Base-by-base conservation (phyloP, 169 alveolate genomes). In the Plasmodium fragile region DNA sequence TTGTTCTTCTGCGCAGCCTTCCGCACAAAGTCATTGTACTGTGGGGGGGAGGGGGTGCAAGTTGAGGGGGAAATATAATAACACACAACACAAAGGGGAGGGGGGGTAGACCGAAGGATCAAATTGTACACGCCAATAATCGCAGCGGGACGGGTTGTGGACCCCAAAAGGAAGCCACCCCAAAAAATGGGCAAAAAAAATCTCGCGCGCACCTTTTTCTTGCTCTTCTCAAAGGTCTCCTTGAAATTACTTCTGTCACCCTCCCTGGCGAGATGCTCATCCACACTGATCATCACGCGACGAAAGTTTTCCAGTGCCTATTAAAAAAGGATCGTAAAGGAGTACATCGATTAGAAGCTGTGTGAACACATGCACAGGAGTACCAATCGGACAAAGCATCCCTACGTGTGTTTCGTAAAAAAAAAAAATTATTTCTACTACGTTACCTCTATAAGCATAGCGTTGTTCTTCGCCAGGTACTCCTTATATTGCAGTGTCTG, bases 261-360 rank as follows among this genome's bases (percentile, higher is more conserved):
- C 43, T 85, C 32, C 43, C 79, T 77, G 41, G 78, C 32, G 41
- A 85, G 32, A 52, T 73, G 59, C 30, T 85, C 45, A 52, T 85
- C 93, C 25, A 75, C 84, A 39, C 36, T 75, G 3, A 30, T 34
- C 34, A 85, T 73, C 79, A 73, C 65, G 11, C 32, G 84, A 13
- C 70, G 93, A 28, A 45, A 85, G 43, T 73, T 41, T 53, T 85
- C 93, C 65, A 85, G 65, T 30, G 80, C 43, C 93, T 85, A 28
- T 34, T 70, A 28, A 34, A 28, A 34, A 36, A 3, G 53, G 43
- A n/a, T 49, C 8, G 36, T 8, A n/a, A 28, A 25, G 36, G 41
- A 65, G 41, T 36, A 18, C 1, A 13, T 25, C 45, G 39, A 81
- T 81, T 22, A 39, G 34, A 34, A 73, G 43, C 34, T 30, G 18